Evolutionary conservation across 768 basidiomycete genomes (phyloP).

Genomic region (Boletus rubescentipes): DNA sequence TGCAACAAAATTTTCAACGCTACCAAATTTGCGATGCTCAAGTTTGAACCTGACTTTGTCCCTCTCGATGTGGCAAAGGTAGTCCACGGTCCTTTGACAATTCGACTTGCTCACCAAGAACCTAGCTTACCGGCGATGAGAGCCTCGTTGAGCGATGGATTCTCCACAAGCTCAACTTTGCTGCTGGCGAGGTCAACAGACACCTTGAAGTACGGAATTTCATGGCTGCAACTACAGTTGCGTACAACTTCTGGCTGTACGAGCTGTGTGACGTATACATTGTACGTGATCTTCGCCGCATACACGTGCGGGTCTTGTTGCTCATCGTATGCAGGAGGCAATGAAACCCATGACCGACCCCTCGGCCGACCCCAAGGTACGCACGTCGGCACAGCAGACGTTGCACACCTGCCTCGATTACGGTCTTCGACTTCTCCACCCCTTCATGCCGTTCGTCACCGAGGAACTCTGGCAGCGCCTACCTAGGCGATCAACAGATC

Average conservation of each 20-base stretch:
- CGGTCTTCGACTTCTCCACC: conserved; percentile 88
- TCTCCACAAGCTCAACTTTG: conserved; percentile 86
- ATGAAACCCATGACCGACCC: conserved; percentile 98
- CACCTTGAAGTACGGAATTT: conserved; percentile 83
- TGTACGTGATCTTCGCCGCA: conserved; percentile 44
- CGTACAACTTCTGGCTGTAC: conserved; percentile 96
- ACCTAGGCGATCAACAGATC: conserved; percentile 79
- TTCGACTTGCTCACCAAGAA: conserved; percentile 7
- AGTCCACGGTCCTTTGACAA: conserved; percentile 9
- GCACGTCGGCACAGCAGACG: conserved; percentile 90
- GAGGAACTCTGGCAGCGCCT: conserved; percentile 99
- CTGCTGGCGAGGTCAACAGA: conserved; percentile 73
- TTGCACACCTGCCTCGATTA: conserved; percentile 92
- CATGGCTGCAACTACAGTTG: conserved; percentile 83
- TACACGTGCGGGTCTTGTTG: background rate
- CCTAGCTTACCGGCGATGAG: conserved; percentile 84
- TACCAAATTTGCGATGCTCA: conserved; percentile 98
- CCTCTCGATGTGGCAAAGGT: conserved; percentile 73
- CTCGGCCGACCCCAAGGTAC: conserved; percentile 56
- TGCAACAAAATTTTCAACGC: conserved; percentile 99
- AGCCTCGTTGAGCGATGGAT: conserved; percentile 95
- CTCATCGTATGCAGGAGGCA: conserved; percentile 66
- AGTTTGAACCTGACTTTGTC: conserved; percentile 81
- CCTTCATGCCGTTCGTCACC: conserved; percentile 99
- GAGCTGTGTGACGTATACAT: conserved; percentile 99